Evolutionary conservation across 768 basidiomycete species (phyloP), one percentile per base, ranked within the genome.

Genomic region (Lyophyllum decastes): DNA sequence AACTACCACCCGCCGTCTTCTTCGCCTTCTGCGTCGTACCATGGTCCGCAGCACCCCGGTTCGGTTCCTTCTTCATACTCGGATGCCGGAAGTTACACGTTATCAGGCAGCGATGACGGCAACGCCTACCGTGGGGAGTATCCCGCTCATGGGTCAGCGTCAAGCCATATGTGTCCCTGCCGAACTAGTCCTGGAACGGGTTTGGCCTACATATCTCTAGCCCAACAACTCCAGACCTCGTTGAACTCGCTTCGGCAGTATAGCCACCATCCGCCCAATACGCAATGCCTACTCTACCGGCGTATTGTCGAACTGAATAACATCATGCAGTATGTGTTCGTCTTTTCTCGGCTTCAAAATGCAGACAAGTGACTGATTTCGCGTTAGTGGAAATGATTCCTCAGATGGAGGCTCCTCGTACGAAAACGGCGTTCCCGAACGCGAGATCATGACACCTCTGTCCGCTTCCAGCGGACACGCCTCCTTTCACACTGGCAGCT

Each of bases 361-460:
- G 25, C 22, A 41, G 24, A 49, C 43, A 50, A 55, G 30, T 30
- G 41, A 40, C 57, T 60, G 10, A 60, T 47, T 35, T 59, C 57
- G 51, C 60, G 27, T 46, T 64, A 84, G 82, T 69, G 82, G 79
- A 27, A 77, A 73, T 64, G 82, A 85, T 72, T 75, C 76, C 64
- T 75, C 70, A 64, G 83, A 79, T 64, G 72, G 73, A 38, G 76
- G 75, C 46, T 71, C 78, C 47, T 74, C 81, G 35, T 86, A 86
- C 67, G 84, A 84, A 66, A 82, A 78, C 61, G 79, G 75, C 64
- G 84, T 84, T 59, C 80, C 85, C 2, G 89, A 88, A 65, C 86
- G 82, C 64, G 88, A 89, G 58, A 78, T 83, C 54, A 69, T 83
- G 70, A 79, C 82, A 14, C 81, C 83, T 1, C 68, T 82, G 49